A percentile compares a stretch with the other conserved stretches of the same genome.
These are phyloP conservation scores for Hypoxylon perforatum DNA, from an alignment of 495 filamentous ascomycete genomes.

Conservation along the genomic window DNA sequence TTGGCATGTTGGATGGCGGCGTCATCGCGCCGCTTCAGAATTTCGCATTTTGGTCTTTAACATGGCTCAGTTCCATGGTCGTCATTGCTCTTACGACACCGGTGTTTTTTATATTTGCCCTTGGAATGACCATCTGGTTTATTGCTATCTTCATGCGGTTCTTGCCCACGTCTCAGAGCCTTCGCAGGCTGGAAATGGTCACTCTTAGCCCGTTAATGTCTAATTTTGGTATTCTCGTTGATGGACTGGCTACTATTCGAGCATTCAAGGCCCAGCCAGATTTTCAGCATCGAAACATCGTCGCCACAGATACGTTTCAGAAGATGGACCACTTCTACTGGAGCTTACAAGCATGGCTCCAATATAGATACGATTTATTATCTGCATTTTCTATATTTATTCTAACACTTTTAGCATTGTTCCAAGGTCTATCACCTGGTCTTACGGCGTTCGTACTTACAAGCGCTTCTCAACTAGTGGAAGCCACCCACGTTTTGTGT, in stretches of 20 bases:
- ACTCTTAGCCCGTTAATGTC: conserved; percentile 84
- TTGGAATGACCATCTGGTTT: conserved; percentile 70
- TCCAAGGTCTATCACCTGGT: conserved; percentile 74
- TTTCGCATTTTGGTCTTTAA: conserved; percentile 71
- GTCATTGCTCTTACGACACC: conserved; percentile 82
- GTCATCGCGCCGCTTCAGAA: conserved; percentile 75
- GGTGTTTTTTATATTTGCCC: conserved; percentile 75
- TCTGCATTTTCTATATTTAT: conserved; percentile 77
- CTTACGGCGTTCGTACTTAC: conserved; percentile 80
- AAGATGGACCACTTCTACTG: conserved; percentile 96
- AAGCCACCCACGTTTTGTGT: conserved; percentile 77
- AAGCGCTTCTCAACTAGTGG: conserved; percentile 70
- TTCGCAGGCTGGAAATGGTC: conserved; percentile 85
- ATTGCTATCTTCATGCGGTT: conserved; percentile 76
- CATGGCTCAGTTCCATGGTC: conserved; percentile 75
- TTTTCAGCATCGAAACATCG: conserved; percentile 80
- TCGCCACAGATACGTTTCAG: conserved; percentile 82
- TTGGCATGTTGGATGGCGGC: conserved; percentile 82
- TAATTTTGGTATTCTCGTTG: conserved; percentile 83
- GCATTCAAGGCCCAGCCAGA: conserved; percentile 77
- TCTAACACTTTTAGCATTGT: conserved; percentile 76
- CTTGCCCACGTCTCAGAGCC: conserved; percentile 82
- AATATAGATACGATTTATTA: conserved; percentile 78
- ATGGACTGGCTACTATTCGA: conserved; percentile 82
- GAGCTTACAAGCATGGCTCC: conserved; percentile 84